phyloP scores from a whole-genome alignment of 257 asterid species.

The Linderniella brevidens region DNA sequence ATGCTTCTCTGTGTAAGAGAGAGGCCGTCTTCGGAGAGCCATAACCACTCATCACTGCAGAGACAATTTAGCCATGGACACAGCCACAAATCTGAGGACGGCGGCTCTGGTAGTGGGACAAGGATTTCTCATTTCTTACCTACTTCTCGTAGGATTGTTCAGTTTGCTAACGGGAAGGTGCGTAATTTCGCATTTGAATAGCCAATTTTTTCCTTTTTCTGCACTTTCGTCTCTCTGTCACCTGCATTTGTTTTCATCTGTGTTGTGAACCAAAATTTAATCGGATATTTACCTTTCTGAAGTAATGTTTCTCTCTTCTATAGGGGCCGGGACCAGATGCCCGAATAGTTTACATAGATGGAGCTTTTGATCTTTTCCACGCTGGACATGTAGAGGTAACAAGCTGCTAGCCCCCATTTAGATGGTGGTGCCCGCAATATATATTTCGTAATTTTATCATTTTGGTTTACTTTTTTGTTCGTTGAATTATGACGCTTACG shows the following conservation, averaged over 20 bases:
- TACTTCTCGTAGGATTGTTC: conserved; percentile 92
- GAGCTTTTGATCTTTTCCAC: conserved; percentile 97
- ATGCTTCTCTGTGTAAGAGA: conserved; percentile 98
- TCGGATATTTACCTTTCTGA: too few relatives aligned
- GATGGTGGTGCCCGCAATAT: too few relatives aligned
- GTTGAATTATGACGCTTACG: too few relatives aligned
- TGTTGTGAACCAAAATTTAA: too few relatives aligned
- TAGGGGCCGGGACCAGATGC: conserved; percentile 95
- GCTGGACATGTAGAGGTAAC: conserved; percentile 98
- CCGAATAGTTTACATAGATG: conserved; percentile 89
- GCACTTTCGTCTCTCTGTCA: background rate
- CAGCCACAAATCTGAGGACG: conserved; percentile 70
- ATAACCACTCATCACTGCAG: conserved; percentile 70
- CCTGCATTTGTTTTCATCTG: background rate
- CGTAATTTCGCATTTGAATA: background rate
- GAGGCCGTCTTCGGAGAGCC: conserved; percentile 67
- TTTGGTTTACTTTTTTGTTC: background rate
- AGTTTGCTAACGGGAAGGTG: conserved; percentile 89
- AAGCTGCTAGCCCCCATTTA: too few relatives aligned
- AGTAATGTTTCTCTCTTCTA: conserved; percentile 5
- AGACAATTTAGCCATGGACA: conserved; percentile 92
- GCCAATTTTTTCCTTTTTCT: too few relatives aligned
- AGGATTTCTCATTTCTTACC: conserved; percentile 92
- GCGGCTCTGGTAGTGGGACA: conserved; percentile 62
- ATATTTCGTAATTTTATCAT: background rate